Base-by-base conservation (phyloP, 73 alveolate genomes). In the Vitrella brassicaformis region DNA sequence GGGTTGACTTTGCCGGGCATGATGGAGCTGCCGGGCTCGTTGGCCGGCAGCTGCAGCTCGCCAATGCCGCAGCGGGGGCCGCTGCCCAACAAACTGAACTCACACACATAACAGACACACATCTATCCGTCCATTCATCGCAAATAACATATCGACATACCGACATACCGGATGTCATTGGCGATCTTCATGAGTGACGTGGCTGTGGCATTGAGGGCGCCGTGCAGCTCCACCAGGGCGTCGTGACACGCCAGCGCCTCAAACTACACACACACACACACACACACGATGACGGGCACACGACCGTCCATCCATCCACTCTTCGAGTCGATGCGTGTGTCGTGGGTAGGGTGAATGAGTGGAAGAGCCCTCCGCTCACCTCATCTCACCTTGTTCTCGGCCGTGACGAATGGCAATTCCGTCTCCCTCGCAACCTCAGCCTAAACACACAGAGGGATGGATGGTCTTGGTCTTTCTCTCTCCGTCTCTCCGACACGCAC, bases 21-120 rank as follows among this genome's bases (percentile, higher is more conserved):
- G 69, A 56, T 56, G 69, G 30, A 22, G 29, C 29, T 10, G 9
- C 69, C 99, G 71, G 99, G 99, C 75, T 96, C 98, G 71, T 89
- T 91, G 79, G 94, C 98, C 71, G 99, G 99, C 27, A 96, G 90
- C 47, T 79, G 68, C 27, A 96, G 81, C 86, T 96, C 99, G 27
- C 98, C 98, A 19, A 96, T 88, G 26, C 99, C 99, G 78, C 97
- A 94, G 87, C 99, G 84, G n/a, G 99, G 99, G 0, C 99, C 99
- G 66, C 97, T 89, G 47, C 98, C 98, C 85, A 96, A 79, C 81
- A 96, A 87, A n/a, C n/a, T n/a, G n/a, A n/a, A n/a, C n/a, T n/a
- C n/a, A n/a, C n/a, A n/a, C n/a, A n/a, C n/a, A n/a, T n/a, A n/a
- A n/a, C n/a, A n/a, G n/a, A n/a, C n/a, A n/a, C n/a, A n/a, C n/a